phyloP scores from a whole-genome alignment of 148 eudicot species.

The Nepenthes mirabilis region DNA sequence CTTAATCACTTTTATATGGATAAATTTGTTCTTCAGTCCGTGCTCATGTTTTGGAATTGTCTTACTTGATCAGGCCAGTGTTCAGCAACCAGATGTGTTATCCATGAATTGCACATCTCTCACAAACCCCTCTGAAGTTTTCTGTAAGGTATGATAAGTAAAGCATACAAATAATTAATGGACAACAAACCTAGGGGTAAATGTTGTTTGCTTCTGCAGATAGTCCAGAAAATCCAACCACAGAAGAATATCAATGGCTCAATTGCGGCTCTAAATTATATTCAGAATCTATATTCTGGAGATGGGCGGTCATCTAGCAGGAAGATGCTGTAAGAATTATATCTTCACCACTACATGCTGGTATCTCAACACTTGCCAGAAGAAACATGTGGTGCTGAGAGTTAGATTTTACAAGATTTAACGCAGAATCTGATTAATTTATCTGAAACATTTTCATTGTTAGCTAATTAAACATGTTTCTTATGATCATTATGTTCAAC shows the following conservation, averaged over 20 bases:
- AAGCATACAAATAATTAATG: not conserved
- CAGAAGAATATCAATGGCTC: conserved; percentile 35
- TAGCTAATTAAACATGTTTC: not conserved
- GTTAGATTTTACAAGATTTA: not conserved
- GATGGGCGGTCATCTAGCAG: conserved; percentile 27
- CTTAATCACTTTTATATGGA: not conserved
- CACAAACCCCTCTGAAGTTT: conserved; percentile 55
- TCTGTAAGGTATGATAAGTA: conserved; percentile 58
- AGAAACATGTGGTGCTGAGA: not conserved
- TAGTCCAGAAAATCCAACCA: conserved; percentile 41
- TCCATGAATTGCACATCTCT: conserved; percentile 77
- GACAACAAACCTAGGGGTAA: conserved; percentile 2
- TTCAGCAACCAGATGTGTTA: conserved; percentile 58
- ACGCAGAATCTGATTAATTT: not conserved
- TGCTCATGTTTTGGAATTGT: conserved; percentile 3
- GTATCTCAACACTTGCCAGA: not conserved
- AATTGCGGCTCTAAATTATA: conserved; percentile 44
- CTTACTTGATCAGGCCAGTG: conserved; percentile 34
- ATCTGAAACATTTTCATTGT: not conserved
- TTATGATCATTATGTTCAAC: not conserved
- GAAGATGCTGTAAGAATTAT: conserved; percentile 61
- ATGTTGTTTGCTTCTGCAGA: conserved; percentile 24
- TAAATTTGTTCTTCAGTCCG: not conserved
- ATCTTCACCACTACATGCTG: not conserved
- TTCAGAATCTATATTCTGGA: conserved; percentile 48